Conservation (phyloP, 768 basidiomycete species). For the Boletus rubroflammeus region DNA sequence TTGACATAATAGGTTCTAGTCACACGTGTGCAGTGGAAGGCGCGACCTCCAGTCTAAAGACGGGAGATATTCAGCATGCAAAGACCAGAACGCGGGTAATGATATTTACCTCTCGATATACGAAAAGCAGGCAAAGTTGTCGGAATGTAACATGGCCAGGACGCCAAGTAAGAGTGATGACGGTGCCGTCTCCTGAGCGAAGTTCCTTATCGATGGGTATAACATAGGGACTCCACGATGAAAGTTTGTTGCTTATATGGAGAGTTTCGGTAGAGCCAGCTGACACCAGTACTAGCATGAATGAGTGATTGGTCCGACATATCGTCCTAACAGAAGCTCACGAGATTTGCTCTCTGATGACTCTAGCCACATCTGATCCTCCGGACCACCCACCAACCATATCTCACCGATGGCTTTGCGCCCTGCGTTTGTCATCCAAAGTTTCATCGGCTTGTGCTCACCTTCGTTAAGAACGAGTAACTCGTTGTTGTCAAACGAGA, state of each 20-base stretch:
- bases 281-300: slow-evolving; percentile 10
- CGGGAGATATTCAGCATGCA: slow-evolving; percentile 2
- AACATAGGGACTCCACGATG: slow-evolving; percentile 41
- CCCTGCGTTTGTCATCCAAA: slow-evolving; percentile 71
- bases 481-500: slow-evolving; percentile 52
- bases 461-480: slow-evolving; percentile 60
- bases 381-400: slow-evolving; percentile 61
- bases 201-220: slow-evolving; percentile 41
- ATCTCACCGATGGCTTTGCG: slow-evolving; percentile 56
- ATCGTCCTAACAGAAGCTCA: slow-evolving; percentile 8
- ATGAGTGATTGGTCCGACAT: slow-evolving; percentile 3
- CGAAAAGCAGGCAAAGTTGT: slow-evolving; percentile 59
- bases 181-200: slow-evolving; percentile 46
- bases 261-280: slow-evolving; percentile 36
- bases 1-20: slow-evolving; percentile 56
- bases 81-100: background rate
- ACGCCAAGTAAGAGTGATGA: slow-evolving; percentile 54
- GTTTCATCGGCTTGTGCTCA: slow-evolving; percentile 50
- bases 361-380: slow-evolving; percentile 61
- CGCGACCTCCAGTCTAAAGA: slow-evolving; percentile 41
- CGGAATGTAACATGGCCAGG: slow-evolving; percentile 45
- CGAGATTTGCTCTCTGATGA: slow-evolving; percentile 21
- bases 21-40: slow-evolving; percentile 59
- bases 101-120: slow-evolving; percentile 56
- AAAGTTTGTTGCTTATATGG: slow-evolving; percentile 51